Evolutionary conservation across 2,329 filamentous ascomycete genomes (phyloP), one percentile per base, ranked within the genome.

Genomic region (Samsoniella hepiali): DNA sequence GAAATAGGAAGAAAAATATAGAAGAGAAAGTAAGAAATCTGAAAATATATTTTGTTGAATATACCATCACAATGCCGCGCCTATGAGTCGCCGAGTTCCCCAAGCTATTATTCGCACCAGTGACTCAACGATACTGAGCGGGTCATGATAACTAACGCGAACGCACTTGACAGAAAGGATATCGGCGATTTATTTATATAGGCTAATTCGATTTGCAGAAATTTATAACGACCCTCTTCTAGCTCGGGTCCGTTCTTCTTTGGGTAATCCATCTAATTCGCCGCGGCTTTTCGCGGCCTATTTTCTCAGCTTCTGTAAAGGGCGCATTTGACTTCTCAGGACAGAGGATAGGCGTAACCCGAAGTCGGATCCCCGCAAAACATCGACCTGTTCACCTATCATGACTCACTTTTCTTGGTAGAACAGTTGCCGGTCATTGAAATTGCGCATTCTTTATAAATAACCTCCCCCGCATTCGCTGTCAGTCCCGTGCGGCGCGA

Each of bases 341-440:
- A 17, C 15, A 11, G 17, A 36, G 5, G 22, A 29, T 38, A 5
- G 5, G 15, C 22, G 22, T 34, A 50, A 49, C 34, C 45, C 57
- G 57, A 59, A 59, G 17, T 59, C 57, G 57, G 57, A 59, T 49
- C 44, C 36, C 56, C 31, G 44, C 56, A 49, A 27, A 15, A 32
- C 31, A n/a, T 17, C 15, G 22, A 31, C 11, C 11, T 22, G 3
- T 31, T 29, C 22, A 38, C 22, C 45, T 51, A 11, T 22, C 34
- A n/a, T 59, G 57, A 59, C 57, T 50, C 57, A 51, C 27, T 40
- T 50, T 7, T 4, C 3, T 38, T 50, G 7, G 9, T 27, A 38
- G 49, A 17, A 4, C 34, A 49, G 4, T 44, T 29, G 22, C 3
- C 27, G 13, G 38, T 9, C 3, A 44, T 15, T 11, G 17, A 15